Base-by-base conservation (phyloP, 176 grass and related monocot genomes). In the Ananas comosus region DNA sequence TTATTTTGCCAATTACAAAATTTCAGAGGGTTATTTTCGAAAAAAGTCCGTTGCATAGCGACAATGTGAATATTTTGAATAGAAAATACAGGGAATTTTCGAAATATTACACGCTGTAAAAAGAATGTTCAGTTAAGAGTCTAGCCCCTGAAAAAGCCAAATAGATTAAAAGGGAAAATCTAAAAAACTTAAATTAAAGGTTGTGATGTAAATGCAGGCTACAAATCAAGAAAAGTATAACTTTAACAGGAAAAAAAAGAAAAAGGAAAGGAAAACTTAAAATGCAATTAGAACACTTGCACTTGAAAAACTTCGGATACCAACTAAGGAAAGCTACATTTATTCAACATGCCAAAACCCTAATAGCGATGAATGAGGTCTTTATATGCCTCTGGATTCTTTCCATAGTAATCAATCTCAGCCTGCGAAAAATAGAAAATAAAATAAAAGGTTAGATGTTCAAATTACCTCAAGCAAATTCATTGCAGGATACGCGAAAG, bases 301-400 rank as follows among this genome's bases (percentile, higher is more conserved):
- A 42, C 33, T 42, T 7, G 33, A 42, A 8, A 8, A 42, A 42
- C 5, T 42, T 42, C 7, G 10, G 52, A 56, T 7, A 56, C 52
- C 12, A 56, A 3, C 16, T n/a, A n/a, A 56, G 3, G 17, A 59
- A 59, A 18, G 19, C 6, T 59, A 21, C 54, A 21, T 13, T 3
- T 13, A 13, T n/a, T 17, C n/a, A 21, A 16, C 13, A 58, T 1
- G 54, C 14, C 5, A 59, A 19, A 59, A 19, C 21, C 66, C 54
- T 89, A 96, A 82, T 96, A 96, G 23, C 74, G 81, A 83, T 87
- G 72, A 82, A 96, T 89, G 63, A 96, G 88, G 23, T 91, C 81
- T 49, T 82, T 71, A 13, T 79, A 77, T 48, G 81, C 79, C 49
- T 68, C 75, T 10, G 83, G 79, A 59, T 96, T 96, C 82, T 85